Conservation (phyloP, 2,329 filamentous ascomycete genomes). For the Pseudogymnoascus sp. region DNA sequence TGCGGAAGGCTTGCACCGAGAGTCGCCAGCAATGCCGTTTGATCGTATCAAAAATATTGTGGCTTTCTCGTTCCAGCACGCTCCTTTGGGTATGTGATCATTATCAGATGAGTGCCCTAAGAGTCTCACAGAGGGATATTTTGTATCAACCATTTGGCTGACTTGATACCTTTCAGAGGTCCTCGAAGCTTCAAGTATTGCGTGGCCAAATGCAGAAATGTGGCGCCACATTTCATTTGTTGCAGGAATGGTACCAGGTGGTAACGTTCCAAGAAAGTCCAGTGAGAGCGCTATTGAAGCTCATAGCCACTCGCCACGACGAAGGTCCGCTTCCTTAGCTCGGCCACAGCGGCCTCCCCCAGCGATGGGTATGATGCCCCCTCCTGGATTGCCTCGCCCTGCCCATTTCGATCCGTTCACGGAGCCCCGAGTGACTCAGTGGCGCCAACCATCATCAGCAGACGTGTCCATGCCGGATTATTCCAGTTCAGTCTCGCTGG, state of each 20-base stretch:
- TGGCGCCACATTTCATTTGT: conserved; percentile 47
- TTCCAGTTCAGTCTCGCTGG: conserved; percentile 21
- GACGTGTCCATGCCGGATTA: conserved; percentile 44
- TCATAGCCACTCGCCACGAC: conserved; percentile 56
- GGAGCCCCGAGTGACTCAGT: conserved; percentile 26
- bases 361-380: conserved; percentile 25
- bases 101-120: background rate
- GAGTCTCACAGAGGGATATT: background rate
- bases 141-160: background rate
- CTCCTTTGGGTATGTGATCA: conserved; percentile 56
- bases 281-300: conserved; percentile 43
- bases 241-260: conserved; percentile 23
- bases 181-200: conserved; percentile 65
- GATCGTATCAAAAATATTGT: conserved; percentile 66
- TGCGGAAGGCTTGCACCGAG: conserved; percentile 61
- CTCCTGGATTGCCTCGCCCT: conserved; percentile 22
- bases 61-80: conserved; percentile 79
- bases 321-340: conserved; percentile 23
- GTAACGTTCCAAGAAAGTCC: conserved; percentile 31
- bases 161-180: conserved; percentile 42
- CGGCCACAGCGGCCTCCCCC: conserved; percentile 20
- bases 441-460: conserved; percentile 32
- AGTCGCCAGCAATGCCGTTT: conserved; percentile 45
- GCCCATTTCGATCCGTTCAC: conserved; percentile 34
- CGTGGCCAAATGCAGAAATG: conserved; percentile 71